Evolutionary conservation across 495 filamentous ascomycete genomes (phyloP).

Genomic region (Evernia prunastri): DNA sequence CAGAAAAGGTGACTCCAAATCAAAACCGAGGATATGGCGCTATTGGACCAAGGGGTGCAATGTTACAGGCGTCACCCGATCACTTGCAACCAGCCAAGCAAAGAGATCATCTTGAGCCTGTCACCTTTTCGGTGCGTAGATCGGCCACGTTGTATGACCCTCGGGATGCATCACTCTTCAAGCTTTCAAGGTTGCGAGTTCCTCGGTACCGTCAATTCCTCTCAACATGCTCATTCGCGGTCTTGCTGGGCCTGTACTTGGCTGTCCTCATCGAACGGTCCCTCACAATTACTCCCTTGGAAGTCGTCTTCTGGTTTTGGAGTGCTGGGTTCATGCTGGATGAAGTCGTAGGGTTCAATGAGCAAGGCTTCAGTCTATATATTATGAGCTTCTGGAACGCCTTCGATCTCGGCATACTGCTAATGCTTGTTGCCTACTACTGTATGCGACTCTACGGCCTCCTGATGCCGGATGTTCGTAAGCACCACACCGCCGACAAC

Average conservation of each 20-base stretch:
- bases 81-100: conserved; percentile 30
- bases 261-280: conserved; percentile 66
- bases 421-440: conserved; percentile 84
- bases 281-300: conserved; percentile 67
- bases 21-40: conserved; percentile 34
- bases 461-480: conserved; percentile 60
- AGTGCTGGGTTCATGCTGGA: conserved; percentile 96
- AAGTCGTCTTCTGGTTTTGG: conserved; percentile 94
- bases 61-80: conserved; percentile 25
- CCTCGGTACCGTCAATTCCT: conserved; percentile 85
- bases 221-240: conserved; percentile 74
- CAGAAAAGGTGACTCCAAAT: conserved; percentile 26
- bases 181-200: conserved; percentile 80
- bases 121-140: conserved; percentile 47
- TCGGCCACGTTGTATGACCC: conserved; percentile 87
- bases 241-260: conserved; percentile 76
- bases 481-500: conserved; percentile 61
- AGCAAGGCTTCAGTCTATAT: conserved; percentile 89
- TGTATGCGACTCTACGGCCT: conserved; percentile 81
- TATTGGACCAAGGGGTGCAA: conserved; percentile 18
- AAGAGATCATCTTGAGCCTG: conserved; percentile 28
- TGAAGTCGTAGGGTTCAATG: conserved; percentile 85
- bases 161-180: conserved; percentile 79
- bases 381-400: conserved; percentile 96
- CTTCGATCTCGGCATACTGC: conserved; percentile 80